A percentile compares a stretch with the other conserved stretches of the same genome.
These are phyloP conservation scores for Cerrena zonata DNA, from an alignment of 1,284 basidiomycete genomes.

Conservation along the genomic window DNA sequence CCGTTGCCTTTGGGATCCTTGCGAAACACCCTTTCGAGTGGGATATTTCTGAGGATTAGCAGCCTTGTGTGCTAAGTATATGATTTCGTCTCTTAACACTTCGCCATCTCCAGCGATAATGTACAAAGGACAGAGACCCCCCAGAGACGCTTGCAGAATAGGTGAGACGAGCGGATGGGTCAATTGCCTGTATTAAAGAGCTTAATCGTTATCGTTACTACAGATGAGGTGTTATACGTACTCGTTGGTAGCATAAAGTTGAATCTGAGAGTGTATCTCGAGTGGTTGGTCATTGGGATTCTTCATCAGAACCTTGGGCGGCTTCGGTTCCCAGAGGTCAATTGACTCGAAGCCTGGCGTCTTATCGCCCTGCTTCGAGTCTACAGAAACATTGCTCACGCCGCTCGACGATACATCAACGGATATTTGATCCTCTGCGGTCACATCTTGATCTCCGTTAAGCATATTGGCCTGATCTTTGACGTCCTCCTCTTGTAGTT, in stretches of 20 bases:
- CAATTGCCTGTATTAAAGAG: slow-evolving; percentile 52
- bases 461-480: slow-evolving; percentile 37
- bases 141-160: slow-evolving; percentile 69
- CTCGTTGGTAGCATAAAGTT: slow-evolving; percentile 79
- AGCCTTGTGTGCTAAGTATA: slow-evolving; percentile 79
- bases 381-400: not conserved
- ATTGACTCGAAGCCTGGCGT: not conserved
- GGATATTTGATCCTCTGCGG: not conserved
- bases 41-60: slow-evolving; percentile 72
- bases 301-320: slow-evolving; percentile 55
- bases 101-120: slow-evolving; percentile 77
- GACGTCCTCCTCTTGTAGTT: slow-evolving; percentile 21
- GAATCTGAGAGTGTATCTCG: slow-evolving; percentile 64
- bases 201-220: not conserved
- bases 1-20: slow-evolving; percentile 41
- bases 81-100: slow-evolving; percentile 76
- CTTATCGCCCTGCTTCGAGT: slow-evolving; percentile 3
- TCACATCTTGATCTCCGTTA: not conserved
- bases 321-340: slow-evolving; percentile 45
- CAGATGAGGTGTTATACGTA: slow-evolving; percentile 23
- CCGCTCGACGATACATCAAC: not conserved
- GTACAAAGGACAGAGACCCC: slow-evolving; percentile 77
- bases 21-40: slow-evolving; percentile 50
- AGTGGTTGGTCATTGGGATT: slow-evolving; percentile 41
- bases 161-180: slow-evolving; percentile 79